These are phyloP conservation scores for Aspergillus chevalieri DNA, from an alignment of 2,329 filamentous ascomycete species.

Conservation along the genomic window DNA sequence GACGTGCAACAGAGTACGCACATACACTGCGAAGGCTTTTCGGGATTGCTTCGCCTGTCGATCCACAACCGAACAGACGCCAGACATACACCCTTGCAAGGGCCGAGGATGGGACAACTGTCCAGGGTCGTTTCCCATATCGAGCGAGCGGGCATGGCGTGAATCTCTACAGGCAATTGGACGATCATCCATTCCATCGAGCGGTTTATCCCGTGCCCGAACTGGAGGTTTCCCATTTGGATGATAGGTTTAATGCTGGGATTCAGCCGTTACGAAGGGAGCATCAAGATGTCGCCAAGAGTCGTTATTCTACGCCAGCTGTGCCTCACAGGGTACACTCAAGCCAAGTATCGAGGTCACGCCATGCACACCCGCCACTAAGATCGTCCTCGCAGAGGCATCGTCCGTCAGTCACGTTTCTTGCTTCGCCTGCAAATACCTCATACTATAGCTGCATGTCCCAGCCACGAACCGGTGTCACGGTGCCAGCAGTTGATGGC, in stretches of 20 bases:
- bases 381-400: neutral
- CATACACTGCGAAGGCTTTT: slow-evolving; percentile 27
- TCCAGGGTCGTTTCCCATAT: slow-evolving; percentile 36
- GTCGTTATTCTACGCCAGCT: neutral
- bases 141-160: slow-evolving; percentile 38
- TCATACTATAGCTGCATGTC: neutral
- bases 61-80: slow-evolving; percentile 6
- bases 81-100: slow-evolving; percentile 24
- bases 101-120: slow-evolving; percentile 36
- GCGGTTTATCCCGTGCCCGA: slow-evolving; percentile 19
- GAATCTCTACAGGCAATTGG: slow-evolving; percentile 21
- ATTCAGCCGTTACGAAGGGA: too few relatives aligned
- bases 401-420: neutral
- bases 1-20: slow-evolving; percentile 13
- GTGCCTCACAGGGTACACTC: neutral
- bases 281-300: too few relatives aligned
- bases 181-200: slow-evolving; percentile 33
- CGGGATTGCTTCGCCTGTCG: slow-evolving; percentile 14
- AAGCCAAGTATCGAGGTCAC: neutral
- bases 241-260: slow-evolving; percentile 1
- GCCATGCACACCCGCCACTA: neutral
- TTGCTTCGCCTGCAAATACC: neutral
- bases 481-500: neutral
- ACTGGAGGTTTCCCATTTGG: neutral
- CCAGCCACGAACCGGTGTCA: neutral